A percentile compares a stretch with the other conserved stretches of the same genome.
phyloP scores from a whole-genome alignment of 2,329 filamentous ascomycete genomes.

The Phaeosphaeria sp. region DNA sequence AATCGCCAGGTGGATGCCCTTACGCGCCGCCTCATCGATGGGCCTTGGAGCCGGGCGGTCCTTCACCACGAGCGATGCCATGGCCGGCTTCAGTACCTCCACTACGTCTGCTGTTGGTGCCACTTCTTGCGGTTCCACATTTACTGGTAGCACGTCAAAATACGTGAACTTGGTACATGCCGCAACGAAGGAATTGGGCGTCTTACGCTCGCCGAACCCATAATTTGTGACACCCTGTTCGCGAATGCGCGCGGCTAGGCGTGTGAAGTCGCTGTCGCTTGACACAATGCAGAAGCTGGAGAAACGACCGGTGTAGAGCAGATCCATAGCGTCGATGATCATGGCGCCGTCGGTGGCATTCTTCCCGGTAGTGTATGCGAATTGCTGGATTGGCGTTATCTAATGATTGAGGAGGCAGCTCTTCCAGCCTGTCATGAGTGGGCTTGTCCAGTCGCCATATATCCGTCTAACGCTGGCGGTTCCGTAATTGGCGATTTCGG shows the following conservation, averaged over 20 bases:
- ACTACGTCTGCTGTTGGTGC: conserved; percentile 28
- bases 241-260: conserved; percentile 42
- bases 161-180: conserved; percentile 40
- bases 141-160: conserved; percentile 32
- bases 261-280: conserved; percentile 48
- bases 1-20: conserved; percentile 12
- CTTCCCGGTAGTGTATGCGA: conserved; percentile 40
- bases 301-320: conserved; percentile 43
- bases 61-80: conserved; percentile 12
- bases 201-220: conserved; percentile 43
- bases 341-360: conserved; percentile 43
- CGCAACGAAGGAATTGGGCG: conserved; percentile 30
- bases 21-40: conserved; percentile 23
- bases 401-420: conserved; percentile 23
- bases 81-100: not conserved
- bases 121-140: conserved; percentile 19
- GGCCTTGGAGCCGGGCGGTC: conserved; percentile 1
- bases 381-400: conserved; percentile 36
- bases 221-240: conserved; percentile 45
- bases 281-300: conserved; percentile 44
- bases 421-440: conserved; percentile 17
- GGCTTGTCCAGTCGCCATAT: conserved; percentile 19
- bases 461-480: conserved; percentile 3
- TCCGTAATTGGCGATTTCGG: conserved; percentile 42
- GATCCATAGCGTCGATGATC: conserved; percentile 48